Percentiles rank a stretch among this genome's conserved stretches.
Conservation (phyloP, 768 basidiomycete species). For the Clitopilus hobsonii region DNA sequence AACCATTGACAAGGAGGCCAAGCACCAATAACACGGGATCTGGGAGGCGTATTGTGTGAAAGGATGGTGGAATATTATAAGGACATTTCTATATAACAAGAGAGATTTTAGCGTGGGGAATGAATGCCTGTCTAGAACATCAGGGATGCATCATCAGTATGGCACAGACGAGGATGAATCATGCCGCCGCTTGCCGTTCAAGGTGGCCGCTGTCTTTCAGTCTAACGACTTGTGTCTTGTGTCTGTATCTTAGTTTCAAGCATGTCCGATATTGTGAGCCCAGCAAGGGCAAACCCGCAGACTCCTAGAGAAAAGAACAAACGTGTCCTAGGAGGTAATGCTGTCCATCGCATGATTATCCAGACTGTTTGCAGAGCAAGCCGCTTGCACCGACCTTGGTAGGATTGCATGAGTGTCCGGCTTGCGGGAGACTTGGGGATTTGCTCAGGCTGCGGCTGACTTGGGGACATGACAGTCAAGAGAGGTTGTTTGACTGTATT, state of each 20-base stretch:
- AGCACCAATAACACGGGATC: slow-evolving; percentile 12
- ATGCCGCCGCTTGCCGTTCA: too few relatives aligned
- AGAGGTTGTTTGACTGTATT: neutral
- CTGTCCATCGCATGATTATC: slow-evolving; percentile 22
- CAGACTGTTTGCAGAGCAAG: neutral
- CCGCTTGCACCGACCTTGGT: slow-evolving; percentile 22
- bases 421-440: slow-evolving; percentile 12
- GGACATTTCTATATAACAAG: too few relatives aligned
- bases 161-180: too few relatives aligned
- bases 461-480: neutral
- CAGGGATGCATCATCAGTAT: too few relatives aligned
- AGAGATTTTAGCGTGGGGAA: too few relatives aligned
- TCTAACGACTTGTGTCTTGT: neutral
- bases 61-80: too few relatives aligned
- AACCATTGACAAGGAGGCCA: slow-evolving; percentile 28
- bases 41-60: neutral
- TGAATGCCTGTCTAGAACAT: too few relatives aligned
- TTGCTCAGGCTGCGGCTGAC: slow-evolving; percentile 9
- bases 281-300: slow-evolving; percentile 40
- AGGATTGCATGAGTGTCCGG: slow-evolving; percentile 33
- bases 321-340: slow-evolving; percentile 49
- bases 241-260: slow-evolving; percentile 39
- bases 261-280: slow-evolving; percentile 45
- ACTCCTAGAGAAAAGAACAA: slow-evolving; percentile 44
- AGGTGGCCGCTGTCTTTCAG: slow-evolving; percentile 11